Percentiles rank a stretch among this genome's conserved stretches.
Evolutionary conservation across 2,329 filamentous ascomycete genomes (phyloP).

Genomic region (Sarocladium strictum): DNA sequence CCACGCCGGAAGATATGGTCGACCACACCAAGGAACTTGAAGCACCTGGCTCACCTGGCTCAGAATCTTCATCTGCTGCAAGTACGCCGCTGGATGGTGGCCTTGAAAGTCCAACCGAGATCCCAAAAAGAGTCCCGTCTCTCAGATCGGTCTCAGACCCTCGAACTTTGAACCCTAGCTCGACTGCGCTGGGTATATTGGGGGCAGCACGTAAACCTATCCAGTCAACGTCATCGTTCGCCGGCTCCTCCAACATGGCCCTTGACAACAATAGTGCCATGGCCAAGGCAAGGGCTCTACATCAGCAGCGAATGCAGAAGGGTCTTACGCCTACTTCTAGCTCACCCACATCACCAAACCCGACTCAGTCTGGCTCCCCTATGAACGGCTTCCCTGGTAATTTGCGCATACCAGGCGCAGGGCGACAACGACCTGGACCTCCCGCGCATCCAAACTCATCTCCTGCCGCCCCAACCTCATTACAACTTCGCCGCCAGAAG

Average conservation of each 20-base stretch:
- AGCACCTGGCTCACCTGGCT: slow-evolving; percentile 37
- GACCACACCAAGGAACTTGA: slow-evolving; percentile 24
- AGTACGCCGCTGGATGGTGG: slow-evolving; percentile 41
- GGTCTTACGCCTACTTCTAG: slow-evolving; percentile 20
- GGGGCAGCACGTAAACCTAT: slow-evolving; percentile 54
- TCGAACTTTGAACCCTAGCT: slow-evolving; percentile 68
- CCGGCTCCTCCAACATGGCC: slow-evolving; percentile 20
- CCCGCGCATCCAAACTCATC: slow-evolving; percentile 48
- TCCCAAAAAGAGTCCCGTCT: slow-evolving; percentile 49
- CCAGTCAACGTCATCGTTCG: slow-evolving; percentile 31
- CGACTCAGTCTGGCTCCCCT: slow-evolving; percentile 26
- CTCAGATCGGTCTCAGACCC: slow-evolving; percentile 56
- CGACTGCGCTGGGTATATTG: slow-evolving; percentile 74
- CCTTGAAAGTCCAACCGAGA: slow-evolving; percentile 25
- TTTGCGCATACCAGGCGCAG: slow-evolving; percentile 32
- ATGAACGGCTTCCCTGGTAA: slow-evolving; percentile 38
- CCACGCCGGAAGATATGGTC: slow-evolving; percentile 39
- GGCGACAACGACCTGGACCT: slow-evolving; percentile 38
- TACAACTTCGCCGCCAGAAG: slow-evolving; percentile 16
- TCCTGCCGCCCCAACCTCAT: slow-evolving; percentile 36
- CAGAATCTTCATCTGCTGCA: slow-evolving; percentile 40
- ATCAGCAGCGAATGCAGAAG: slow-evolving; percentile 40
- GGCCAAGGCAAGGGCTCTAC: slow-evolving; percentile 42
- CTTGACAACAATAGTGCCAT: slow-evolving; percentile 35
- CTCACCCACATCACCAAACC: slow-evolving; percentile 24